Evolutionary conservation across 257 asterid species (phyloP), one percentile per base, ranked within the genome.

Genomic region (Cynanchum wilfordii): DNA sequence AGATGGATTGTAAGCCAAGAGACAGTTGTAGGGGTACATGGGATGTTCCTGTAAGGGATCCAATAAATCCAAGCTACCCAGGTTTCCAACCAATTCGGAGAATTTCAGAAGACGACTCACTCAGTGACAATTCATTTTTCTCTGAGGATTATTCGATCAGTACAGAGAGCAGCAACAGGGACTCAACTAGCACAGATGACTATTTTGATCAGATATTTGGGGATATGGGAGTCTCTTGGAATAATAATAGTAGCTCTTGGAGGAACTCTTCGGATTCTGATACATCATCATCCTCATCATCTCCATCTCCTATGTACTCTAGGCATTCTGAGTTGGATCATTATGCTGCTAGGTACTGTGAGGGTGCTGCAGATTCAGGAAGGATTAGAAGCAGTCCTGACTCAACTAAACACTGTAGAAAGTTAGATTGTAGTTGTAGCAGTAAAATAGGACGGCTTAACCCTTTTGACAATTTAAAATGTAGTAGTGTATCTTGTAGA

Each of bases 101-200:
- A 20, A 78, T 70, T 60, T 68, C 52, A 20, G 91, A 82, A 63
- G 91, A 83, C 1, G 87, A 78, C 67, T 45, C 71, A 13, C 67
- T 74, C 1, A 85, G 92, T 69, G 93, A 85, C 63, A 76, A 78
- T 20, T 85, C 91, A 10, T 69, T 85, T 76, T 91, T 89, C 86
- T 91, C 97, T 0, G 97, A 91, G 64, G 80, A 15, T 19, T 79
- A 83, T 55, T 89, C 97, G 40, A 55, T 78, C 82, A 85, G 94
- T 76, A 91, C 97, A 0, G 96, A 86, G 54, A 86, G 87, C 84
- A 89, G 87, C 70, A 81, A 82, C 73, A 74, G 82, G 76, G 92
- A 79, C 69, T 89, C 95, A 0, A 57, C 74, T 4, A 78, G 90
- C 80, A 76, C 84, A 0, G 90, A 83, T 7, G 97, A 91, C 60